Conservation (phyloP, 73 alveolate species). For the Effrenium voratum region DNA sequence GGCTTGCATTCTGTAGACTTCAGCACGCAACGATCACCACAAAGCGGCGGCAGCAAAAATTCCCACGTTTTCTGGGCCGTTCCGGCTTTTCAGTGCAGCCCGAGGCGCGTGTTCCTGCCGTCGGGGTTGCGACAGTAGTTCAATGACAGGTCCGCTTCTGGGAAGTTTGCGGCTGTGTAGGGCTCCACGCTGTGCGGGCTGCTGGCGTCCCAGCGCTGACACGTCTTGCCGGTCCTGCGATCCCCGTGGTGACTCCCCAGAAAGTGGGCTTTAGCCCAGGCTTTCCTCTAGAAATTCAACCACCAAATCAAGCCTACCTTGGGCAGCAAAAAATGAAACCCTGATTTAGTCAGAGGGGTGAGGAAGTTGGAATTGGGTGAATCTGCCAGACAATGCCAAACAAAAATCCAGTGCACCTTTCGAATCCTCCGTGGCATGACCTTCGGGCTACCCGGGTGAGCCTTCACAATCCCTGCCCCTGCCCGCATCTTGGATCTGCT, state of each 20-base stretch:
- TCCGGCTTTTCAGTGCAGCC: no score
- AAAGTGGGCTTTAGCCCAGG: background rate
- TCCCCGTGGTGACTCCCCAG: background rate
- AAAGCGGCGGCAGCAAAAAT: no score
- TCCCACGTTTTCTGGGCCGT: no score
- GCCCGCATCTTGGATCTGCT: no score
- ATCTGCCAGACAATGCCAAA: background rate
- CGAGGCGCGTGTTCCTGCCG: no score
- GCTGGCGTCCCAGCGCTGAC: constrained; percentile 63
- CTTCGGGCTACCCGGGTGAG: no score
- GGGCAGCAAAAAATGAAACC: background rate
- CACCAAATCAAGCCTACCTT: background rate
- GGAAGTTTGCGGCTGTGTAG: constrained; percentile 17
- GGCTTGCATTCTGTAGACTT: no score
- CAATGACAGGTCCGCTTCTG: constrained; percentile 17
- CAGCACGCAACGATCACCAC: no score
- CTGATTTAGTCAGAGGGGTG: background rate
- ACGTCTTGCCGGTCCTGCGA: constrained; percentile 46
- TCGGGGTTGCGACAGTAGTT: constrained; percentile 92
- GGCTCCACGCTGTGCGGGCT: constrained; percentile 17
- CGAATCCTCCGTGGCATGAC: no score
- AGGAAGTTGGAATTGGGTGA: background rate
- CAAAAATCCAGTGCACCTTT: background rate
- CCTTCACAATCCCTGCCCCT: no score
- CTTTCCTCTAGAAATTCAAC: background rate